phyloP scores from a whole-genome alignment of 768 basidiomycete genomes.

The Termitomyces sp. region DNA sequence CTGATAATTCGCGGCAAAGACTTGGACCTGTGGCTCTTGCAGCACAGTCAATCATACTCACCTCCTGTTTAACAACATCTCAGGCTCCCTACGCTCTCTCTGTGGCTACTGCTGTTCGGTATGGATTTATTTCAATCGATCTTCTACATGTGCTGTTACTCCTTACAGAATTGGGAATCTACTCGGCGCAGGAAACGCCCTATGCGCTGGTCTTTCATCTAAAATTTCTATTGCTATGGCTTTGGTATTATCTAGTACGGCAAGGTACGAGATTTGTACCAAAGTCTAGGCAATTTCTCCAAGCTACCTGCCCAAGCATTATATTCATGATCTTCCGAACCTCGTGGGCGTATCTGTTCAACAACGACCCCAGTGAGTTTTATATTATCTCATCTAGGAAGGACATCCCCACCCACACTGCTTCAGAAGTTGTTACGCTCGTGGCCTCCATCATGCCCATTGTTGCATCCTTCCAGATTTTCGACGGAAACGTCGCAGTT shows the following conservation, averaged over 20 bases:
- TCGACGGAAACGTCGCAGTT: conserved; percentile 71
- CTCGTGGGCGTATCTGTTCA: conserved; percentile 72
- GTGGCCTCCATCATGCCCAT: conserved; percentile 71
- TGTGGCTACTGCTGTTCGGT: conserved; percentile 83
- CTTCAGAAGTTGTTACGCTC: conserved; percentile 46
- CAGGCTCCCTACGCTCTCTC: conserved; percentile 81
- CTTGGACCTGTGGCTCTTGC: conserved; percentile 80
- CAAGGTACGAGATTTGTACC: conserved; percentile 40
- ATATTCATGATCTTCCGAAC: conserved; percentile 47
- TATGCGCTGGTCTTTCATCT: conserved; percentile 21
- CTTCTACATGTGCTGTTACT: background rate
- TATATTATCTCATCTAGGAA: background rate
- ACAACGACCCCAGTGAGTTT: conserved; percentile 49
- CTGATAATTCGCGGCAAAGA: conserved; percentile 27
- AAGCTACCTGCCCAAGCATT: background rate
- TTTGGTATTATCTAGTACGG: conserved; percentile 52
- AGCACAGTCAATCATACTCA: conserved; percentile 80
- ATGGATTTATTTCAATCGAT: background rate
- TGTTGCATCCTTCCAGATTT: conserved; percentile 76
- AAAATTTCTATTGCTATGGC: conserved; percentile 62
- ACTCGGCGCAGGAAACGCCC: conserved; percentile 9
- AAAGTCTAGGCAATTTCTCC: background rate
- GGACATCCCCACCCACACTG: background rate
- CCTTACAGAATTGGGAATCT: conserved; percentile 10
- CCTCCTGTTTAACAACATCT: conserved; percentile 67